Base-by-base conservation (phyloP, 2,329 filamentous ascomycete species). In the Pestalotiopsis sp. region DNA sequence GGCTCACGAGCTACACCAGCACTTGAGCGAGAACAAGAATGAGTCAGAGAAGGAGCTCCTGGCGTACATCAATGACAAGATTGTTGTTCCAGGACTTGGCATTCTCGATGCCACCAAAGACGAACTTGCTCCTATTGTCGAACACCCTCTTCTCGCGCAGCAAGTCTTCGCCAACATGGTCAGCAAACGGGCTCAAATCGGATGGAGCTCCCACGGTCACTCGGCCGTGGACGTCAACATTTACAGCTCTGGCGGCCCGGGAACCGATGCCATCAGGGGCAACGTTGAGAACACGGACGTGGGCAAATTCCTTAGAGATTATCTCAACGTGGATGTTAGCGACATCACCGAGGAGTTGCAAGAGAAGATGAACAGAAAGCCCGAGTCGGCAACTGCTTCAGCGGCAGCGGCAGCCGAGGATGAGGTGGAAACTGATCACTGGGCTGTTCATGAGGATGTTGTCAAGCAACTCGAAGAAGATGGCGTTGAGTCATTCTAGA, bases 241-340 rank as follows among this genome's bases (percentile, higher is more conserved):
- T 73, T 99, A 98, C 82, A 92, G 93, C 66, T 95, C 92, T 0
- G 85, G 86, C 61, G 90, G 93, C 3, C 85, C 88, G 0, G 85
- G 88, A 49, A 88, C 91, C 0, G 86, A 88, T 58, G 84, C 86
- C 14, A 85, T 97, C 6, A 83, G 89, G 3, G 95, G 95, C 7
- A 98, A 98, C 79, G 91, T 97, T 67, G 96, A 99, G 84, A 99
- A 99, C 78, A 98, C 91, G 0, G 94, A 98, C 31, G 87, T 99
- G 1, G 96, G 96, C 41, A 84, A 87, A 59, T 99, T 98, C 79
- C 81, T 99, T 69, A 84, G 89, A 7, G 83, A 90, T 9, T 99
- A 96, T 76, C 87, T 99, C 0, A 88, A 88, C 63, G 89, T 98
- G 1, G 91, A 98, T 77, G 89, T 97, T 1, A 88, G 93, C 1